Evolutionary conservation across 768 basidiomycete species (phyloP), one percentile per base, ranked within the genome.

Genomic region (Agaricus bisporus): DNA sequence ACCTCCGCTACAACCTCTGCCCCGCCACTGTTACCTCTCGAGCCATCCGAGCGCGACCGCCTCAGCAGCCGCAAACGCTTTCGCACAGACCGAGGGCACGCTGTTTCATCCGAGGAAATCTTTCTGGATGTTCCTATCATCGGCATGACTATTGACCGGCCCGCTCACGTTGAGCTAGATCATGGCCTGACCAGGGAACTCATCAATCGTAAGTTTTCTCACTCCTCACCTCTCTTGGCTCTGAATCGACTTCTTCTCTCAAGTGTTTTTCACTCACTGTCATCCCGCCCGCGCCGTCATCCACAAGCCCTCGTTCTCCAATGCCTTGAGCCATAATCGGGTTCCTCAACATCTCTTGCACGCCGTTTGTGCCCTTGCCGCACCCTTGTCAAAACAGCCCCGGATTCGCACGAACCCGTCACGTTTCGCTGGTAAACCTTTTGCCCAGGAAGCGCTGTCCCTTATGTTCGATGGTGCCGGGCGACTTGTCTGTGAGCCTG

Each of bases 191-290:
- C 81, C 22, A 79, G 85, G 51, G 87, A 89, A 66, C 77, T 90
- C 54, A 85, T 86, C 32, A 86, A 87, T 64, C 72, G 87, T 86
- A 65, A 64, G 85, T 71, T 41, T 20, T 41, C 38, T 50, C 56
- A 46, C 57, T 49, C 60, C 39, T 54, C 37, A 14, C 47, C 47
- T 42, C 44, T 49, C 51, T 44, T 51, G 51, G 32, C 29, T 49
- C 53, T 52, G 43, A 55, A 18, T 56, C 51, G 48, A 10, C 61
- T 43, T 58, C 51, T 46, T 35, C 39, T 48, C 46, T 38, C 60
- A 32, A 91, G 88, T 91, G 9, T 91, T 91, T 67, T 91, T 91
- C 65, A 77, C 89, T 22, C 86, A 87, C 64, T 85, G 85, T 59
- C 86, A 91, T 62, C 89, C 89, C 20, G 81, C 83, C 56, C 80